These are phyloP conservation scores for Psilocybe cyanescens DNA, from an alignment of 768 basidiomycete species.

Conservation along the genomic window DNA sequence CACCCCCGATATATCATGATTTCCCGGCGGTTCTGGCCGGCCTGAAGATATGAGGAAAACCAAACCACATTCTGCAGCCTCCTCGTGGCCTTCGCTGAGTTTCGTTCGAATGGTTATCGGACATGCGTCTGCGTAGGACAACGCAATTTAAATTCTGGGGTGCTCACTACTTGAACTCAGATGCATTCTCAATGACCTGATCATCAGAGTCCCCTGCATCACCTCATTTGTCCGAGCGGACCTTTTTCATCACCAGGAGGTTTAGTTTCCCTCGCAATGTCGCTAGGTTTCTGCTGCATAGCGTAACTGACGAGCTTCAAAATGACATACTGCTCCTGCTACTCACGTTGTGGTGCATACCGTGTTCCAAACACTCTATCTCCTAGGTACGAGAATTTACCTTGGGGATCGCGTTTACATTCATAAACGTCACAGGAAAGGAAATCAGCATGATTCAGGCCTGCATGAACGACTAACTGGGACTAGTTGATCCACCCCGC, in stretches of 20 bases:
- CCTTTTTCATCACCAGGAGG: conserved; percentile 18
- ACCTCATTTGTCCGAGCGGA: conserved; percentile 14
- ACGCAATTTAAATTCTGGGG: conserved; percentile 36
- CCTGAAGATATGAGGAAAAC: conserved; percentile 20
- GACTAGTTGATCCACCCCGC: conserved; percentile 1
- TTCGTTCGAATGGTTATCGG: conserved; percentile 12
- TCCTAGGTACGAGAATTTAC: too few species aligned
- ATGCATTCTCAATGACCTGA: conserved; percentile 17
- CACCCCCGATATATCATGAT: conserved; percentile 26
- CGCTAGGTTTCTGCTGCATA: conserved; percentile 10
- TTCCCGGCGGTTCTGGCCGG: conserved; percentile 34
- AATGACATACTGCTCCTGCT: conserved; percentile 2
- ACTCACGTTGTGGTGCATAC: conserved; percentile 18
- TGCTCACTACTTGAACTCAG: conserved; percentile 22
- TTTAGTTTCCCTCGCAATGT: conserved; percentile 19
- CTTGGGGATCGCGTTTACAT: too few species aligned
- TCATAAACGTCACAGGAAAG: not conserved
- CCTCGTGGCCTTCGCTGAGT: conserved; percentile 28
- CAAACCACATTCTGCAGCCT: conserved; percentile 19
- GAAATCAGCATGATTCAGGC: not conserved
- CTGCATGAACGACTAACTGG: conserved; percentile 2
- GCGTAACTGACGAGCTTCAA: conserved; percentile 11
- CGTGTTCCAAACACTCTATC: not conserved
- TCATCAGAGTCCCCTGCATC: not conserved
- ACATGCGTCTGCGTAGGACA: conserved; percentile 10